Conservation (phyloP, 169 alveolate species). For the Eimeria necatrix region DNA sequence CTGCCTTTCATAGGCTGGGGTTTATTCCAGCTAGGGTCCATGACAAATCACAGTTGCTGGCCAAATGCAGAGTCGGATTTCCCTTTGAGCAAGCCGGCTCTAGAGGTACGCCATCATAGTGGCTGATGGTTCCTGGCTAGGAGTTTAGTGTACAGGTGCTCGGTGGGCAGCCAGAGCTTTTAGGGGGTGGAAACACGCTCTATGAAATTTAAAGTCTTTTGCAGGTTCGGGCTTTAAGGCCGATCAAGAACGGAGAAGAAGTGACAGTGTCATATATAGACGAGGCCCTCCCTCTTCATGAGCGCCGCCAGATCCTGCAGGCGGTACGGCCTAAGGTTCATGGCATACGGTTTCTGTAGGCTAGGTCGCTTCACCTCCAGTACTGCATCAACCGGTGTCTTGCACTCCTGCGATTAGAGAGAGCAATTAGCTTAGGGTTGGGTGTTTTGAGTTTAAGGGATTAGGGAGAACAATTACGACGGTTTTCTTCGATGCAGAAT, state of each 20-base stretch:
- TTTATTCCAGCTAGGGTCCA: slow-evolving; percentile 73
- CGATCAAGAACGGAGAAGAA: slow-evolving; percentile 82
- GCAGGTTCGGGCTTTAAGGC: slow-evolving; percentile 83
- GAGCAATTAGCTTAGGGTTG: background rate
- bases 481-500: slow-evolving; percentile 47
- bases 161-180: background rate
- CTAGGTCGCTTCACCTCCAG: background rate
- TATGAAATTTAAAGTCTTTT: background rate
- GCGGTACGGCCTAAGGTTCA: slow-evolving; percentile 32
- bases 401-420: background rate
- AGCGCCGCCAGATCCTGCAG: slow-evolving; percentile 80
- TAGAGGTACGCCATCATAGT: background rate
- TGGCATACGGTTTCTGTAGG: background rate
- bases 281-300: slow-evolving; percentile 81
- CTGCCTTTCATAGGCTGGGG: slow-evolving; percentile 83
- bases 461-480: background rate
- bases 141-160: background rate
- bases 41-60: slow-evolving; percentile 83
- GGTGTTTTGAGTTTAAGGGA: background rate
- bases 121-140: background rate
- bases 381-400: background rate
- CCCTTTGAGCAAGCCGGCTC: background rate
- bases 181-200: background rate
- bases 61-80: slow-evolving; percentile 81
- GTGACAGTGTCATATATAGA: slow-evolving; percentile 85